Evolutionary conservation across 257 asterid genomes (phyloP).

Genomic region (Primulina tabacum): DNA sequence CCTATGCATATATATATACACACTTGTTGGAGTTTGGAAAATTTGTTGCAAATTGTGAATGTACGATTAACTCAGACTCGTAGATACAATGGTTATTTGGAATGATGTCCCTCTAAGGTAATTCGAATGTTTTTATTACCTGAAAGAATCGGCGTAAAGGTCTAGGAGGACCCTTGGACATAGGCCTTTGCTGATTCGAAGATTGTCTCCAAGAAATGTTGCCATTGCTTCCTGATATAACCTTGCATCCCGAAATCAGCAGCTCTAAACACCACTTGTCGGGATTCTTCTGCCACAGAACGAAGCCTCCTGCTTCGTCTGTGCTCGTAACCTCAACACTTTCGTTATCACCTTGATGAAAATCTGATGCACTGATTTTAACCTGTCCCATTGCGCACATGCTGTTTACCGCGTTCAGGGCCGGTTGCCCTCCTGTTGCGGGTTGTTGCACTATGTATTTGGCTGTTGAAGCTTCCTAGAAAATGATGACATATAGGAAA

Average conservation of each 20-base stretch:
- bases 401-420: slow-evolving; percentile 58
- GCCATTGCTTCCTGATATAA: slow-evolving; percentile 89
- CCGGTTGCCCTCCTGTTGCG: slow-evolving; percentile 84
- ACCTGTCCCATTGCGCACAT: slow-evolving; percentile 85
- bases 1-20: too few relatives aligned
- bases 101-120: too few relatives aligned
- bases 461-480: slow-evolving; percentile 92
- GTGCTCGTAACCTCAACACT: slow-evolving; percentile 58
- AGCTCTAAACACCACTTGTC: slow-evolving; percentile 76
- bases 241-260: slow-evolving; percentile 76
- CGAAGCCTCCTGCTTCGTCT: slow-evolving; percentile 80
- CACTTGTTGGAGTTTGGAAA: too few relatives aligned
- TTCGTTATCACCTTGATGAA: slow-evolving; percentile 72
- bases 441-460: slow-evolving; percentile 85
- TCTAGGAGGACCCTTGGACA: slow-evolving; percentile 69
- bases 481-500: too few relatives aligned
- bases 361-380: slow-evolving; percentile 71
- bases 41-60: too few relatives aligned
- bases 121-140: slow-evolving; percentile 31
- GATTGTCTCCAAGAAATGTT: slow-evolving; percentile 79
- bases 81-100: too few relatives aligned
- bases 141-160: slow-evolving; percentile 68
- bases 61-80: too few relatives aligned
- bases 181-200: slow-evolving; percentile 80
- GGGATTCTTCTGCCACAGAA: slow-evolving; percentile 90